phyloP scores from a whole-genome alignment of 176 grass and related monocot genomes.

The Eragrostis curvula region DNA sequence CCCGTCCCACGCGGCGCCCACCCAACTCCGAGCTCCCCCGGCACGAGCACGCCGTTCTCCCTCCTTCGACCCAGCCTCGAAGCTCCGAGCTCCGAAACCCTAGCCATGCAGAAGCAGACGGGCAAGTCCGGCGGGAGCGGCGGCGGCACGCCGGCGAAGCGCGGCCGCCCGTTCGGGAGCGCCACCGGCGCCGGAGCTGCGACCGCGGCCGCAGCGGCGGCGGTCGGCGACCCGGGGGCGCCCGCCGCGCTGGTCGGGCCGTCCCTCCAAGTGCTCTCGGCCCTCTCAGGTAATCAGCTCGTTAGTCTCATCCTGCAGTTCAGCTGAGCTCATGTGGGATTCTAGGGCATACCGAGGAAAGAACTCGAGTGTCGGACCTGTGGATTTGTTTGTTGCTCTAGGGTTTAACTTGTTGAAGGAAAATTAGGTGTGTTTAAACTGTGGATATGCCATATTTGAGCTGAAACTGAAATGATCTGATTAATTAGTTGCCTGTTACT shows the following conservation, averaged over 20 bases:
- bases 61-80: not conserved
- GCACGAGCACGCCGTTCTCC: not conserved
- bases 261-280: slow-evolving; percentile 74
- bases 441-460: not conserved
- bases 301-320: not conserved
- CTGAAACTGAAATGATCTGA: slow-evolving; percentile 9
- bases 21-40: not conserved
- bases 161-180: slow-evolving; percentile 86
- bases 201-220: slow-evolving; percentile 31
- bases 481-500: not conserved
- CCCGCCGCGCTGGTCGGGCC: slow-evolving; percentile 76
- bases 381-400: not conserved
- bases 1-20: not conserved
- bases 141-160: slow-evolving; percentile 75
- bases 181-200: slow-evolving; percentile 56
- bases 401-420: not conserved
- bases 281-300: slow-evolving; percentile 57
- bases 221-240: slow-evolving; percentile 57
- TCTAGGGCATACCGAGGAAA: slow-evolving; percentile 5
- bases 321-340: not conserved
- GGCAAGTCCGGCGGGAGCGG: slow-evolving; percentile 72
- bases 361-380: not conserved
- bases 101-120: slow-evolving; percentile 78
- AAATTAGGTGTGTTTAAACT: not conserved
- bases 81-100: slow-evolving; percentile 41